Evolutionary conservation across 1,139 yeast genomes (phyloP), one percentile per base, ranked within the genome.

Genomic region (Kurtzmaniella natalensis): DNA sequence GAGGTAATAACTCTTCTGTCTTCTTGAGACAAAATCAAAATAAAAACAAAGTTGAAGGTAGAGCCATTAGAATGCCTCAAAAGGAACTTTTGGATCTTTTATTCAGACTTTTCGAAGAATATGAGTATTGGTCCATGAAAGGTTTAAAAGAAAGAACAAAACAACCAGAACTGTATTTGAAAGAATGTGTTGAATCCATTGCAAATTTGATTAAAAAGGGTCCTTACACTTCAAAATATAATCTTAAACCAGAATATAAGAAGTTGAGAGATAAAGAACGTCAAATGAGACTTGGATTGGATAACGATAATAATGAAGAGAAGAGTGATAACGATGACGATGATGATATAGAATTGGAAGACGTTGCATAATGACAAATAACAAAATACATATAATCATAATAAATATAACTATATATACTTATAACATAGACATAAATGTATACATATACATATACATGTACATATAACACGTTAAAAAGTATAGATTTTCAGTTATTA

Each of bases 81-180:
- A 87, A 86, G 58, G 96, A 88, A 45, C 75, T 92, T 38, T 74
- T 92, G 70, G 96, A 89, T 58, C 64, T 86, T 47, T 66, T 92
- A 44, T 92, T 94, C 73, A 73, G 85, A 47, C 70, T 92, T 47
- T 92, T 92, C 58, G 96, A 88, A 55, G 94, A 89, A 57, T 88
- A 85, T 57, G 97, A 92, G 54, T 92, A 89, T 59, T 92, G 98
- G 98, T 81, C 94, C 8, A 72, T 92, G 71, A 88, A 88, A 59
- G 96, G 96, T 25, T 68, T 92, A 42, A 84, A 88, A 54, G 98
- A 92, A 56, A 76, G 95, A 48, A 88, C 97, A 2, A 81, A 82
- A 51, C 99, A 92, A 64, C 99, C 99, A 1, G 98, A 94, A 55
- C 81, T 85, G 3, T 94, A 86, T 55, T 68, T 92, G 46, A 88